Conservation (phyloP, 2,329 filamentous ascomycete genomes). For the Teratosphaeria pseudoeucalypti region DNA sequence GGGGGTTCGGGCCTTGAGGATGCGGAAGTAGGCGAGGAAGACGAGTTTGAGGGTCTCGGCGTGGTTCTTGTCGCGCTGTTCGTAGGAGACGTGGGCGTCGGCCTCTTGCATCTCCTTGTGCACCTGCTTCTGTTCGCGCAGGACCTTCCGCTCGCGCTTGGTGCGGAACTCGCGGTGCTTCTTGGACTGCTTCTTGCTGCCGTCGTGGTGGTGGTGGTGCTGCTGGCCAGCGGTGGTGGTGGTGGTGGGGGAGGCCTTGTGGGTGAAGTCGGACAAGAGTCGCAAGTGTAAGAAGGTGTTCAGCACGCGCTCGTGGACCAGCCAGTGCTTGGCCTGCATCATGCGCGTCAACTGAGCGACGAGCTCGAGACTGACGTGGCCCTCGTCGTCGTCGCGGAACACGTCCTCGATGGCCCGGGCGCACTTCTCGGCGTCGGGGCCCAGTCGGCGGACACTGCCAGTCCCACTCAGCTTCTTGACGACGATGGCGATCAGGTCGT, state of each 20-base stretch:
- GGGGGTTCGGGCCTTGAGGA: constrained; percentile 71
- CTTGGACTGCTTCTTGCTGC: constrained; percentile 49
- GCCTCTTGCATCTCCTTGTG: constrained; percentile 91
- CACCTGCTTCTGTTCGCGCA: constrained; percentile 76
- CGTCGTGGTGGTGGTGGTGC: constrained; percentile 32
- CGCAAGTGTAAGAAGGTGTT: constrained; percentile 88
- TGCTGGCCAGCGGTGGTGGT: constrained; percentile 47
- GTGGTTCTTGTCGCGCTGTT: constrained; percentile 88
- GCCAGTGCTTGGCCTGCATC: constrained; percentile 81
- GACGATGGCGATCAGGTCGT: constrained; percentile 76
- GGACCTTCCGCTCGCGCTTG: constrained; percentile 71
- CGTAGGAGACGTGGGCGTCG: constrained; percentile 80
- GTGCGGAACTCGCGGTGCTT: constrained; percentile 77
- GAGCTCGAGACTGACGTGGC: constrained; percentile 75
- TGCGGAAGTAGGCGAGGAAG: constrained; percentile 89
- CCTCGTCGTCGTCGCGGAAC: constrained; percentile 82
- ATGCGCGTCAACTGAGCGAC: constrained; percentile 80
- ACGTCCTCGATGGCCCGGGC: constrained; percentile 68
- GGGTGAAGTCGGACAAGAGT: constrained; percentile 74
- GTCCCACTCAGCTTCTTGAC: constrained; percentile 56
- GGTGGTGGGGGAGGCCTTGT: constrained; percentile 68
- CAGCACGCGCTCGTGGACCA: constrained; percentile 72
- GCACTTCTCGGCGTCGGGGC: constrained; percentile 68
- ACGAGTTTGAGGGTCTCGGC: constrained; percentile 92
- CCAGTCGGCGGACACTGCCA: constrained; percentile 54